These are phyloP conservation scores for Nicotiana obtusifolia DNA, from an alignment of 257 asterid genomes.

Conservation along the genomic window DNA sequence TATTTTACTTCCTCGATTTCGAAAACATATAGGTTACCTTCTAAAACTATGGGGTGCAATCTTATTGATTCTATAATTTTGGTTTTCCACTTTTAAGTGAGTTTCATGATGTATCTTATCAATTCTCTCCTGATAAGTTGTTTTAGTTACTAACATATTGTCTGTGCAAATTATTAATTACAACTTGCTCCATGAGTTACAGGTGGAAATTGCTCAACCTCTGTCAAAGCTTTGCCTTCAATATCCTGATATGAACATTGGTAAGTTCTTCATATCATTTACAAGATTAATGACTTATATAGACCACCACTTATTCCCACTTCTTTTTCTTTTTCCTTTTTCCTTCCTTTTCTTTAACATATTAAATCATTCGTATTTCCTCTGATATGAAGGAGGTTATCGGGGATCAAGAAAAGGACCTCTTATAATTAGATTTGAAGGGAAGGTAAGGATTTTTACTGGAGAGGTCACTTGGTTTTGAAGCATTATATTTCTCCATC, in stretches of 20 bases:
- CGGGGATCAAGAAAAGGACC: conserved; percentile 68
- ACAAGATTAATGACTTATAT: not conserved
- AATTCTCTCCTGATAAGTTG: not conserved
- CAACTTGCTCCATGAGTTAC: conserved; percentile 12
- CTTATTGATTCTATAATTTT: not conserved
- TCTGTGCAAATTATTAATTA: not conserved
- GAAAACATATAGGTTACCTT: not conserved
- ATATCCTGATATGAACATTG: conserved; percentile 63
- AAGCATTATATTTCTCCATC: not conserved
- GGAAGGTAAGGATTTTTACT: conserved; percentile 43
- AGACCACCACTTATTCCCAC: not conserved
- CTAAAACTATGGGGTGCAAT: not conserved
- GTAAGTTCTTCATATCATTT: conserved; percentile 14
- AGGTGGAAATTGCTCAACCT: conserved; percentile 77
- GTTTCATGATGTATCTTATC: not conserved
- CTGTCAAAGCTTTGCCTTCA: conserved; percentile 48
- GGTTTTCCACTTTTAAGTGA: not conserved
- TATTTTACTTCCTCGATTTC: not conserved
- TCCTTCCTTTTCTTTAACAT: not conserved
- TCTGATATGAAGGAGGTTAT: conserved; percentile 41
- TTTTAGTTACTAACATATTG: not conserved
- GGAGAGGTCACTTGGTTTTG: not conserved
- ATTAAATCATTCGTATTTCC: not conserved
- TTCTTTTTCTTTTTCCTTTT: too few relatives aligned
- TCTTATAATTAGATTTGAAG: conserved; percentile 49